A percentile compares a stretch with the other conserved stretches of the same genome.
Evolutionary conservation across 805 yeast genomes (phyloP).

Genomic region (Henningerozyma blattae): DNA sequence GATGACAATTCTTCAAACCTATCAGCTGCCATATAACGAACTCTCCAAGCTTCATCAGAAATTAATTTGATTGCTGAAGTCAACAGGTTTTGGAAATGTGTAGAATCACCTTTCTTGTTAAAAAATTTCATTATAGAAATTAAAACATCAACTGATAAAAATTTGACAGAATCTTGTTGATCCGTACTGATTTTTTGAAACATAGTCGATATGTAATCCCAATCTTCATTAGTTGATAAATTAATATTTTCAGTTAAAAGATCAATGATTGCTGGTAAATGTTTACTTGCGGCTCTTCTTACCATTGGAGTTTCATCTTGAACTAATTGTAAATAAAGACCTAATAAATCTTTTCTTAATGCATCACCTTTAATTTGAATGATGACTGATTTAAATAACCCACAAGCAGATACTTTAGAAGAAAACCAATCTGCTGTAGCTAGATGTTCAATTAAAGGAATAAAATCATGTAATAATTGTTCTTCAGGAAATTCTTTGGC

Average conservation of each 20-base stretch:
- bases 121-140: slow-evolving; percentile 68
- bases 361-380: slow-evolving; percentile 40
- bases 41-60: slow-evolving; percentile 93
- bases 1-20: slow-evolving; percentile 64
- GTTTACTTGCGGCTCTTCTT: slow-evolving; percentile 82
- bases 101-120: slow-evolving; percentile 41
- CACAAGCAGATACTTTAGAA: slow-evolving; percentile 82
- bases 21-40: slow-evolving; percentile 96
- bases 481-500: slow-evolving; percentile 48
- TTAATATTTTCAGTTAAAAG: slow-evolving; percentile 38
- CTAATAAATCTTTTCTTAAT: slow-evolving; percentile 49
- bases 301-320: slow-evolving; percentile 97
- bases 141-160: slow-evolving; percentile 77
- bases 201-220: slow-evolving; percentile 74
- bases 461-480: slow-evolving; percentile 54
- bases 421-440: slow-evolving; percentile 93
- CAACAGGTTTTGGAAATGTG: slow-evolving; percentile 53
- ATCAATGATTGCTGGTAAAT: slow-evolving; percentile 65
- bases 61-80: slow-evolving; percentile 58
- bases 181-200: slow-evolving; percentile 68
- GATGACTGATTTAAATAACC: slow-evolving; percentile 64
- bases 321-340: slow-evolving; percentile 56
- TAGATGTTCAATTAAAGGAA: slow-evolving; percentile 66
- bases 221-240: slow-evolving; percentile 43
- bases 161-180: slow-evolving; percentile 90